A percentile compares a stretch with the other conserved stretches of the same genome.
phyloP scores from a whole-genome alignment of 2,329 filamentous ascomycete genomes.

The Emmonsia crescens region DNA sequence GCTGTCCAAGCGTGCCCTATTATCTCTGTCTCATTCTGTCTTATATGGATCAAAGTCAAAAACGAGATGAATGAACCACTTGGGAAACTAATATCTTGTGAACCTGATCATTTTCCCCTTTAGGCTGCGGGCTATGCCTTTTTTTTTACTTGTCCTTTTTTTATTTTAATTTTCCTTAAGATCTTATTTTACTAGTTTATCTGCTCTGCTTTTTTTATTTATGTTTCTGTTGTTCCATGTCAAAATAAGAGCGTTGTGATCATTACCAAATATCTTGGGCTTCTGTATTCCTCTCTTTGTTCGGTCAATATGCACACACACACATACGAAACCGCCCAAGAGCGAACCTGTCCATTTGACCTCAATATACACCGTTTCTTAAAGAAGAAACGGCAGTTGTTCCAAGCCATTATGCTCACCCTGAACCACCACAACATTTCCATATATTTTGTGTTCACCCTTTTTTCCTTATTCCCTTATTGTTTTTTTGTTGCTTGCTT shows the following conservation, averaged over 20 bases:
- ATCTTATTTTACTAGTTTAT: background rate
- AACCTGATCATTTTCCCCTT: background rate
- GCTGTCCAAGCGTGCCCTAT: background rate
- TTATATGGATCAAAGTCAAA: background rate
- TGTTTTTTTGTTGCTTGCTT: background rate
- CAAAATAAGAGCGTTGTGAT: conserved; percentile 5
- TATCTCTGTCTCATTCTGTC: background rate
- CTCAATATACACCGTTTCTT: background rate
- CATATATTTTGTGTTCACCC: background rate
- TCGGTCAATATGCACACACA: background rate
- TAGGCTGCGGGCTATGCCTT: background rate
- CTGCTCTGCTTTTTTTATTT: background rate
- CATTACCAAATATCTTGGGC: conserved; percentile 1
- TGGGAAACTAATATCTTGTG: background rate
- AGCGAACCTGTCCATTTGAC: background rate
- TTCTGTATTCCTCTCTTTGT: background rate
- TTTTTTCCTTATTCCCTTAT: background rate
- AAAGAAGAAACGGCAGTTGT: background rate
- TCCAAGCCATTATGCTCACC: background rate
- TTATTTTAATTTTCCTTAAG: background rate
- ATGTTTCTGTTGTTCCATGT: background rate
- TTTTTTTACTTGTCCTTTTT: background rate
- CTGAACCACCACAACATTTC: background rate
- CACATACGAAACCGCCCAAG: background rate
- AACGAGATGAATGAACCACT: background rate